phyloP scores from a whole-genome alignment of 108 stramenopile genomes.

The Skeletonema menzelii region DNA sequence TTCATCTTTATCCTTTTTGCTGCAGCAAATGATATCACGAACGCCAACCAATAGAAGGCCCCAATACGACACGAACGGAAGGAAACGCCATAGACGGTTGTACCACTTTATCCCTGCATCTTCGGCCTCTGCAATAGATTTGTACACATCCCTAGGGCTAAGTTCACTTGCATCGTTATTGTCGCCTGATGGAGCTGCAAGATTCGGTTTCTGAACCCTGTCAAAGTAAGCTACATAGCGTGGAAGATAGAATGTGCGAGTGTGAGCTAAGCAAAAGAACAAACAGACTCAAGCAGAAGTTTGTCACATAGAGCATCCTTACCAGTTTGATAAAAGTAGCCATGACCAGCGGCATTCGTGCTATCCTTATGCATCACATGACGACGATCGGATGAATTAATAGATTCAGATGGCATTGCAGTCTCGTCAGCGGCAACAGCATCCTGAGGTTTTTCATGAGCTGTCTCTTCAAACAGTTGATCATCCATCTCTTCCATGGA shows the following conservation, averaged over 20 bases:
- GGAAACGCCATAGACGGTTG: constrained; percentile 4
- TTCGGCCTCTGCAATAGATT: constrained; percentile 1
- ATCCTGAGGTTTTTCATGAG: background rate
- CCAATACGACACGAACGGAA: constrained; percentile 12
- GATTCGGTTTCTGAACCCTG: background rate
- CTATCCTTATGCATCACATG: background rate
- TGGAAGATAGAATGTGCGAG: background rate
- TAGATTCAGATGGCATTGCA: background rate
- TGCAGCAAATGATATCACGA: constrained; percentile 1
- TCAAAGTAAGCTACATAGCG: constrained; percentile 16
- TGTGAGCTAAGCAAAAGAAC: background rate
- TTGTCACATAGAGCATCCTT: background rate
- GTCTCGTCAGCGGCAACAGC: background rate
- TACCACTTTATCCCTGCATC: constrained; percentile 11
- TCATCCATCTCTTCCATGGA: background rate
- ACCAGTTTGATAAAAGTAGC: constrained; percentile 25
- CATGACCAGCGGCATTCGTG: background rate
- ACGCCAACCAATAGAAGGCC: constrained; percentile 5
- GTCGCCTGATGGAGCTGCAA: background rate
- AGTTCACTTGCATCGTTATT: background rate
- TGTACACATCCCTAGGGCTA: constrained; percentile 2
- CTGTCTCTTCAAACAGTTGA: background rate
- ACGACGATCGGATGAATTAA: background rate
- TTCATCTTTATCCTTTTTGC: background rate
- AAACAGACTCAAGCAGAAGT: background rate